A percentile compares a stretch with the other conserved stretches of the same genome.
phyloP scores from a whole-genome alignment of 73 alveolate species.

The Tetrahymena borealis region DNA sequence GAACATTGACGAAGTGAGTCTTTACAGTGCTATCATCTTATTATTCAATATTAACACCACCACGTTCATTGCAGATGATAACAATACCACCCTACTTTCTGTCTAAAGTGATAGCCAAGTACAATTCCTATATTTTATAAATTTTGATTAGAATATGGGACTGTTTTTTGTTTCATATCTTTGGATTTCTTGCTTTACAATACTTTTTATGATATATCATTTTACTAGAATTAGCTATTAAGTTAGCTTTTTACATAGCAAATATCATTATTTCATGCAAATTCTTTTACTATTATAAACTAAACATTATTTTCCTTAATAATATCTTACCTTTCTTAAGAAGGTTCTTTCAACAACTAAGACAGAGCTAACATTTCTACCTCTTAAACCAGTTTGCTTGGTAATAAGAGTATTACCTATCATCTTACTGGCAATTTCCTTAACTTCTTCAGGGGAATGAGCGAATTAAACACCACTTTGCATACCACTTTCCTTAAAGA shows the following conservation, averaged over 20 bases:
- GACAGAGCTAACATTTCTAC: slow-evolving; percentile 64
- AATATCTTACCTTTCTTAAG: slow-evolving; percentile 4
- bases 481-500: slow-evolving; percentile 55
- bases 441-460: slow-evolving; percentile 50
- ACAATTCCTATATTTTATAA: slow-evolving; percentile 29
- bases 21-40: slow-evolving; percentile 55
- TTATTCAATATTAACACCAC: slow-evolving; percentile 82
- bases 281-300: too few relatives aligned
- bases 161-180: too few relatives aligned
- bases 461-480: slow-evolving; percentile 62
- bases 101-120: slow-evolving; percentile 41
- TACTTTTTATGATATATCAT: too few relatives aligned
- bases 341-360: slow-evolving; percentile 49
- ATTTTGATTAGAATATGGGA: neutral
- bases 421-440: slow-evolving; percentile 55
- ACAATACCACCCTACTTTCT: slow-evolving; percentile 64
- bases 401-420: slow-evolving; percentile 65
- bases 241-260: too few relatives aligned
- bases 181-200: too few relatives aligned
- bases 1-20: slow-evolving; percentile 34
- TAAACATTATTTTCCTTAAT: too few relatives aligned
- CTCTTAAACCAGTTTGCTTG: slow-evolving; percentile 78
- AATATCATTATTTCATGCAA: too few relatives aligned
- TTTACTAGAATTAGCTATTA: too few relatives aligned
- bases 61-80: slow-evolving; percentile 49